Evolutionary conservation across 805 yeast genomes (phyloP), one percentile per base, ranked within the genome.

Genomic region (Metschnikowia drakensbergensis): DNA sequence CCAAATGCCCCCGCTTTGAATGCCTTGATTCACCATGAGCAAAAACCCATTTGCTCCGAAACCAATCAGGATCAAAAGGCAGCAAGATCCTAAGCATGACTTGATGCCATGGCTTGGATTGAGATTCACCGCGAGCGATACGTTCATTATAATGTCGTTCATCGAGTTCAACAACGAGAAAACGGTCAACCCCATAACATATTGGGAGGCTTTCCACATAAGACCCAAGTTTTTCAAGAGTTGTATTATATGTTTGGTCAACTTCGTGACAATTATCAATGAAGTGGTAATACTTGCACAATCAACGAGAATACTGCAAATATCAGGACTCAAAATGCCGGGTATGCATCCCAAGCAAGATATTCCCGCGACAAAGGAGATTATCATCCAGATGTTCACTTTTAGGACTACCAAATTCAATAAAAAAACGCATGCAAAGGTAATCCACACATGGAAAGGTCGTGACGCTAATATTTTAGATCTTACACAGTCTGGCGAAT

Each of bases 31-130:
- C 45, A 44, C 50, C 30, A 67, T 59, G 4, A 71, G 55, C 34
- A 68, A 52, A 3, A 65, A 32, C 1, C 80, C 75, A 57, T 77
- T 77, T 10, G 72, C 56, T 0, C 84, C 84, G 22, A 79, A 65
- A 1, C 83, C 84, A 17, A 78, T 59, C 50, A 79, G 60, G 6
- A 76, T 71, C 37, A 76, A 67, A 10, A 79, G 56, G 10, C 79
- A 60, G 0, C 82, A 82, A 1, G 83, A 75, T 1, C 84, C 83
- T 48, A 79, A 66, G 53, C 83, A 78, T 0, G 83, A 73, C 53
- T 75, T 75, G 6, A 79, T 59, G 0, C 82, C 83, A 11, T 68
- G 57, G 6, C 63, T 53, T 2, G 74, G 69, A 40, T 64, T 58
- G 11, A 65, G 52, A 8, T 72, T 72, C 6, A 72, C 55, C 6